phyloP scores from a whole-genome alignment of 2,329 filamentous ascomycete genomes.

The Stagonosporopsis cucurbitacearum region DNA sequence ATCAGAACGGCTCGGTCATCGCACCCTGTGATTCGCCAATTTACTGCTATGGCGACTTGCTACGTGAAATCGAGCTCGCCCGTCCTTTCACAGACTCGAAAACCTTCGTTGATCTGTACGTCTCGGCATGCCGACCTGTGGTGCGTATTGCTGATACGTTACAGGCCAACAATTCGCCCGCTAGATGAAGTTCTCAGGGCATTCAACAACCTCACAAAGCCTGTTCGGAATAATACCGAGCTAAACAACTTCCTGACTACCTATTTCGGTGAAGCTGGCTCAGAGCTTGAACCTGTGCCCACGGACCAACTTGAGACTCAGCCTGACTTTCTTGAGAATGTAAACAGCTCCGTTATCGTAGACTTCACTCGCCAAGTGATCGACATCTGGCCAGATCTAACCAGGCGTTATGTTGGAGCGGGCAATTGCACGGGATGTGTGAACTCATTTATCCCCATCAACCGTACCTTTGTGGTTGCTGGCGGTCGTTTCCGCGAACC shows the following conservation, averaged over 20 bases:
- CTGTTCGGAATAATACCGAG: constrained; percentile 67
- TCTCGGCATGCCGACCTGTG: neutral
- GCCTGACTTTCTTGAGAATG: constrained; percentile 62
- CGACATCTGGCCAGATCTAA: constrained; percentile 72
- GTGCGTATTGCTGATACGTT: constrained; percentile 4
- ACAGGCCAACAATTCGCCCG: constrained; percentile 66
- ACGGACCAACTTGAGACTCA: constrained; percentile 61
- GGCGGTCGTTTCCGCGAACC: constrained; percentile 74
- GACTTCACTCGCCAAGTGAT: constrained; percentile 70
- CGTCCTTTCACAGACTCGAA: constrained; percentile 71
- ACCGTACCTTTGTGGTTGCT: constrained; percentile 72
- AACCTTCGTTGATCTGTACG: constrained; percentile 67
- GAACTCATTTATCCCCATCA: constrained; percentile 70
- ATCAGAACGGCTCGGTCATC: constrained; percentile 65
- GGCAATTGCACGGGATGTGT: constrained; percentile 64
- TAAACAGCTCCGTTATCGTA: constrained; percentile 64
- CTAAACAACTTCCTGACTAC: constrained; percentile 67
- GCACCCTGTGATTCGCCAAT: constrained; percentile 72
- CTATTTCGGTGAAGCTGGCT: constrained; percentile 69
- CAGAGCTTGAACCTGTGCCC: constrained; percentile 65
- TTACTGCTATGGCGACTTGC: constrained; percentile 70
- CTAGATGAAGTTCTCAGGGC: constrained; percentile 67
- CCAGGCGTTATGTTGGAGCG: constrained; percentile 61
- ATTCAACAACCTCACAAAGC: constrained; percentile 65
- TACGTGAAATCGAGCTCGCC: constrained; percentile 68